phyloP scores from a whole-genome alignment of 441 rosid species.

The Gossypium schwendimanii region DNA sequence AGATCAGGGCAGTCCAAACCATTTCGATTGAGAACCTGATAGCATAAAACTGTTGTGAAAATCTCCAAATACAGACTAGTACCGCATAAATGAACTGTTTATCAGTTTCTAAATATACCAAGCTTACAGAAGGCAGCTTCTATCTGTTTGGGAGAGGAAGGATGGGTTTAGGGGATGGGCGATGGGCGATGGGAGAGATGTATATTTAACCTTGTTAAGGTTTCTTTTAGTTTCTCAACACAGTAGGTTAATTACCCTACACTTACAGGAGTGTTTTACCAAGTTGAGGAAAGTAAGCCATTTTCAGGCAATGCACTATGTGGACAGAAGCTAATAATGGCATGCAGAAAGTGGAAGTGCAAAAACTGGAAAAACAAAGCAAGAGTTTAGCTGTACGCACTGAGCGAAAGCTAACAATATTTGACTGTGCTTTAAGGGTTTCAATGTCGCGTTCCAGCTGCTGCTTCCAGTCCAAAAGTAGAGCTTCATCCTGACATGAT shows the following conservation, averaged over 20 bases:
- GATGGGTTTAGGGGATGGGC: neutral
- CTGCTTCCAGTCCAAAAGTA: slow-evolving; percentile 95
- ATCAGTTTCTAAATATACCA: neutral
- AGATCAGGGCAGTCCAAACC: slow-evolving; percentile 77
- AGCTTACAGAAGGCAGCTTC: neutral
- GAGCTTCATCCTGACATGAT: slow-evolving; percentile 68
- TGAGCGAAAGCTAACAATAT: slow-evolving; percentile 50
- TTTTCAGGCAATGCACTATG: neutral
- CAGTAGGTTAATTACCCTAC: neutral
- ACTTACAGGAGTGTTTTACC: neutral
- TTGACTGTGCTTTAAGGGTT: slow-evolving; percentile 81
- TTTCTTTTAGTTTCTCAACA: neutral
- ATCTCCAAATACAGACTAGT: slow-evolving; percentile 4
- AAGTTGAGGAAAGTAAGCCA: neutral
- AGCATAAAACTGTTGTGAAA: slow-evolving; percentile 24
- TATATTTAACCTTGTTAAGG: neutral
- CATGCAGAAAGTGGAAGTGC: neutral
- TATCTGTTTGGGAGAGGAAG: neutral
- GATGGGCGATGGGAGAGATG: neutral
- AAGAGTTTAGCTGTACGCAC: slow-evolving; percentile 40
- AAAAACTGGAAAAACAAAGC: neutral
- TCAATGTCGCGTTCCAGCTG: slow-evolving; percentile 86
- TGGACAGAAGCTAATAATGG: neutral
- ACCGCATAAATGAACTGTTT: neutral
- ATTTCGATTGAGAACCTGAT: slow-evolving; percentile 47